Percentiles rank a stretch among this genome's conserved stretches.
Conservation (phyloP, 768 basidiomycete species). For the Rhodotorula taiwanensis region DNA sequence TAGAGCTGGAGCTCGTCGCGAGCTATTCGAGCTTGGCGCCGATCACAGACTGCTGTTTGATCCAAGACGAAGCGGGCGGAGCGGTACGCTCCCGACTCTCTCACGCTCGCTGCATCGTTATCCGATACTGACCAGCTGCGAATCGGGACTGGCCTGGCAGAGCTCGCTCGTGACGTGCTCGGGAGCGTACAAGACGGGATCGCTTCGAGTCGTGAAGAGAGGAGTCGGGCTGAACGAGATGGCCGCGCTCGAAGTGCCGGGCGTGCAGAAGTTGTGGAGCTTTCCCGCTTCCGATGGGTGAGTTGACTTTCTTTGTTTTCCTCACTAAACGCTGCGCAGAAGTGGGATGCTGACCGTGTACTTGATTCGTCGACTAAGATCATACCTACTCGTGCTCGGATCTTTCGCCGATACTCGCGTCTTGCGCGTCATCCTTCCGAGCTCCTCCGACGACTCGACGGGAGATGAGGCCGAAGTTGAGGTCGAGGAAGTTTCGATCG, state of each 20-base stretch:
- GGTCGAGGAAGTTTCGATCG: conserved; percentile 48
- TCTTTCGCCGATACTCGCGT: conserved; percentile 34
- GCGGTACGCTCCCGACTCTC: conserved; percentile 49
- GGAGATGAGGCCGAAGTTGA: conserved; percentile 39
- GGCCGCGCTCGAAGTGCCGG: conserved; percentile 54
- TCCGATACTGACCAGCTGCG: too few relatives aligned
- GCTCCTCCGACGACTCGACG: background rate
- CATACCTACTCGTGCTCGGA: conserved; percentile 24
- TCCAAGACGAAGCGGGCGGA: conserved; percentile 36
- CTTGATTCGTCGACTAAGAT: background rate
- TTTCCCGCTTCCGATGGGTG: conserved; percentile 4
- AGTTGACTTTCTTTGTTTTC: background rate
- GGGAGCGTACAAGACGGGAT: conserved; percentile 68
- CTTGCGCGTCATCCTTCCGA: conserved; percentile 3
- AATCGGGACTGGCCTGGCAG: conserved; percentile 45
- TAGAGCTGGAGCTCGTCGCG: conserved; percentile 57
- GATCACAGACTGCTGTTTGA: conserved; percentile 69
- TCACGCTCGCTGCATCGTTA: too few relatives aligned
- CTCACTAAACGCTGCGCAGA: background rate
- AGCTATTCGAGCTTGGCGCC: conserved; percentile 72
- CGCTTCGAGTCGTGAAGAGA: conserved; percentile 66
- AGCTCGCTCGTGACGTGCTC: conserved; percentile 79
- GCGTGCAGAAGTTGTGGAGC: conserved; percentile 58
- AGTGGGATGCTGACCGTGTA: background rate
- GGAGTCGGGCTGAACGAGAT: conserved; percentile 68